A percentile compares a stretch with the other conserved stretches of the same genome.
These are phyloP conservation scores for Thielaviopsis ethacetica DNA, from an alignment of 2,329 filamentous ascomycete species.

Conservation along the genomic window DNA sequence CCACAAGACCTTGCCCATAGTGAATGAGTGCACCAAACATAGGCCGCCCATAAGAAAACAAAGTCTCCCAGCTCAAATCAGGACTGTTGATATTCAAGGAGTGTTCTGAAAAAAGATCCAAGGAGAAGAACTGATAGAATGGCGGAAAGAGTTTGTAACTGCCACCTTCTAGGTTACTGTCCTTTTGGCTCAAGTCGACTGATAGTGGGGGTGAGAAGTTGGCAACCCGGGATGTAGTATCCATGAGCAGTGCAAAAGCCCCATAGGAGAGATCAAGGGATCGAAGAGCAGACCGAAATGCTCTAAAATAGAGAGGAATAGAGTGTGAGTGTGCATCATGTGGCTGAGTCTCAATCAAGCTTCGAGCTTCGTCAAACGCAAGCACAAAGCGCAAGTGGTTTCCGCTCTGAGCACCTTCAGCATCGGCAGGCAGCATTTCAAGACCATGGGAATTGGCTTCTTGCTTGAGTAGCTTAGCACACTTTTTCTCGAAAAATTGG, in stretches of 20 bases:
- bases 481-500: too few relatives aligned
- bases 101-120: background rate
- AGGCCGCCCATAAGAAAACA: background rate
- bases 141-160: background rate
- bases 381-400: background rate
- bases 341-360: background rate
- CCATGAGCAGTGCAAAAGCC: background rate
- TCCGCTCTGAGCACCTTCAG: too few relatives aligned
- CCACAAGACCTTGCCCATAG: background rate
- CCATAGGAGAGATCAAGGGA: background rate
- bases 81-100: background rate
- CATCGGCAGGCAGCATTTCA: too few relatives aligned
- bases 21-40: background rate
- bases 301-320: too few relatives aligned
- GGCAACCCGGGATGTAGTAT: background rate
- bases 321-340: too few relatives aligned
- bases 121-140: background rate
- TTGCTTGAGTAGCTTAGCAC: too few relatives aligned
- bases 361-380: background rate
- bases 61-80: background rate
- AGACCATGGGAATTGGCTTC: too few relatives aligned
- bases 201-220: background rate
- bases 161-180: background rate
- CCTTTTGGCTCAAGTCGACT: background rate
- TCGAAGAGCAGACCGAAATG: background rate